Percentiles rank a stretch among this genome's conserved stretches.
These are phyloP conservation scores for Teratosphaeria pseudoeucalypti DNA, from an alignment of 2,329 filamentous ascomycete species.

Conservation along the genomic window DNA sequence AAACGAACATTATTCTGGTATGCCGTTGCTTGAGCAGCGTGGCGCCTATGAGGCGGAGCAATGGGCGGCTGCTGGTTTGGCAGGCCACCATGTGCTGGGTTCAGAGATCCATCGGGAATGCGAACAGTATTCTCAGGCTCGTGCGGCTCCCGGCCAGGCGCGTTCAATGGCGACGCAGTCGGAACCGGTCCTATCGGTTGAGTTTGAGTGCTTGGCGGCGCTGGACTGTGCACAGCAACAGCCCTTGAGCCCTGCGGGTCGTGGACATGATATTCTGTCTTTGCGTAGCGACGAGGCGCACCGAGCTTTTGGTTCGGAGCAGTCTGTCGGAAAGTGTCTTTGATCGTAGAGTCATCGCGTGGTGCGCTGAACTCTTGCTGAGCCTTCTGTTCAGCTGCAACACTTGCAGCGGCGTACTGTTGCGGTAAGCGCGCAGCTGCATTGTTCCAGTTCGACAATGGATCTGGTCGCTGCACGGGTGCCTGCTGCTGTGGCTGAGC, in stretches of 20 bases:
- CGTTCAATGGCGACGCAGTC: conserved; percentile 14
- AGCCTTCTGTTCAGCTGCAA: conserved; percentile 10
- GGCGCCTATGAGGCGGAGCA: conserved; percentile 14
- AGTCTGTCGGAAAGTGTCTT: conserved; percentile 28
- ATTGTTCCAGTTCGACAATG: conserved; percentile 20
- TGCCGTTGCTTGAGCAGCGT: conserved; percentile 7
- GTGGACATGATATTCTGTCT: conserved; percentile 21
- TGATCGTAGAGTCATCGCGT: conserved; percentile 13
- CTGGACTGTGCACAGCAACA: conserved; percentile 16
- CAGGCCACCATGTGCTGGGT: conserved; percentile 19
- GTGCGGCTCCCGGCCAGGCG: conserved; percentile 7
- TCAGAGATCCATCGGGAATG: conserved; percentile 22
- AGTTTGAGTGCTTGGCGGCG: conserved; percentile 24
- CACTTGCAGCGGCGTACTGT: conserved; percentile 14
- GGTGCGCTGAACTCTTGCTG: conserved; percentile 4
- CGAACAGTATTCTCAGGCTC: conserved; percentile 21
- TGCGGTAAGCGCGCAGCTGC: conserved; percentile 15
- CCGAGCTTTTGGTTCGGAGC: conserved; percentile 17
- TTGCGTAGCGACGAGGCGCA: conserved; percentile 17
- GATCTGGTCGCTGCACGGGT: conserved; percentile 7
- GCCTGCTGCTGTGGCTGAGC: conserved; percentile 12
- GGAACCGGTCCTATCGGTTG: conserved; percentile 21
- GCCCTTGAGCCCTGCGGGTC: conserved; percentile 18
- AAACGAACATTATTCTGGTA: conserved; percentile 13
- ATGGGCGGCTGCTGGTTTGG: conserved; percentile 17